Base-by-base conservation (phyloP, 1,284 basidiomycete species). In the Ustilago trichophora region DNA sequence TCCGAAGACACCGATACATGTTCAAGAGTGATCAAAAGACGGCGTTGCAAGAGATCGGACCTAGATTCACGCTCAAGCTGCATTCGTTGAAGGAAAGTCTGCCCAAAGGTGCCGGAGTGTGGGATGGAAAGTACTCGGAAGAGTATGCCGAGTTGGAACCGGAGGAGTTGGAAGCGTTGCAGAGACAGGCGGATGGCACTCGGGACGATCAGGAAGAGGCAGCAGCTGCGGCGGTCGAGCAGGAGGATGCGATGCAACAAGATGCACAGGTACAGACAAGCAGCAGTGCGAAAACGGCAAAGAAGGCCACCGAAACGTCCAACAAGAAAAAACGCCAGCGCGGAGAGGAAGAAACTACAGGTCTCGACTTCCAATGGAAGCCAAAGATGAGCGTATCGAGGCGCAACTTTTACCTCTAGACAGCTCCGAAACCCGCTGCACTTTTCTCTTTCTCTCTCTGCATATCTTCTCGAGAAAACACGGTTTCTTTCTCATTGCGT, bases 31-130 rank as follows among this genome's bases (percentile, higher is more conserved):
- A 76, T 25, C 62, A 81, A 41, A 94, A 92, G 78, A 93, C 97
- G 10, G 89, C 90, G 15, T 84, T 99, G 45, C 96, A 99, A 82
- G 96, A 99, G 82, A 99, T 98, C 63, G 96, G 96, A 0, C 96
- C 96, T 5, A 87, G 95, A 24, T 98, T 99, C 80, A 98, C 96
- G 0, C 85, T 98, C 16, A 98, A 98, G 83, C 83, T 99, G 54
- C 85, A 90, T 27, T 95, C 90, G 85, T 82, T 99, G 63, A 89
- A 91, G 78, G 92, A 91, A 75, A 92, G 93, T 12, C 84, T 95
- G 26, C 94, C 94, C 84, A 87, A 81, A 36, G 79, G 79, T 3
- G 78, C 78, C 9, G 79, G 79, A 1, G 75, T 85, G 84, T 76
- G 88, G 71, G 88, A 94, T 71, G 89, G 89, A 59, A 83, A 85